Evolutionary conservation across 78 protist genomes (phyloP).

Genomic region (Dictyostelium firmibasis): DNA sequence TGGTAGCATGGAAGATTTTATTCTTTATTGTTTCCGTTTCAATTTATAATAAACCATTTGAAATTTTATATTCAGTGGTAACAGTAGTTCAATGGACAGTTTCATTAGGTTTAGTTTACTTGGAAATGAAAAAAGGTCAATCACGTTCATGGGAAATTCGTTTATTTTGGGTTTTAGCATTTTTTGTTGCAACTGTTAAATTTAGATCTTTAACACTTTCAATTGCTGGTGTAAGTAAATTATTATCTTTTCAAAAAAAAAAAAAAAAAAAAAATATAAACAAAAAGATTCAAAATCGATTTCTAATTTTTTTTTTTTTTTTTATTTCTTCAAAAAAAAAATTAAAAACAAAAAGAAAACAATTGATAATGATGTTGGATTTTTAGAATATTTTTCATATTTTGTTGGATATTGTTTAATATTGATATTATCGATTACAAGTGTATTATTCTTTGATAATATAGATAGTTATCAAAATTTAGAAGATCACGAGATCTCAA

Average conservation of each 20-base stretch:
- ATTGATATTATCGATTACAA: constrained; percentile 59
- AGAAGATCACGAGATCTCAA: neutral
- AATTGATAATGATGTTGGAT: neutral
- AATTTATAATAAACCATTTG: constrained; percentile 2
- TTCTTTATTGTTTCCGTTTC: constrained; percentile 7
- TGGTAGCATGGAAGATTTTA: constrained; percentile 58
- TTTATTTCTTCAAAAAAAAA: neutral
- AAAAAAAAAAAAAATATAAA: neutral
- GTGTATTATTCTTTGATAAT: constrained; percentile 65
- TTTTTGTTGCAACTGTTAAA: constrained; percentile 53
- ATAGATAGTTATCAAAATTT: neutral
- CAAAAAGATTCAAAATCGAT: too few relatives aligned
- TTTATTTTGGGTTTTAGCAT: constrained; percentile 53
- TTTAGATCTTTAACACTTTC: constrained; percentile 53
- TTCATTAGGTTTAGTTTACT: constrained; percentile 1
- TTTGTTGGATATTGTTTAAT: constrained; percentile 66
- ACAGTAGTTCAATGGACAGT: constrained; percentile 43
- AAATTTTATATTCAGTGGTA: neutral
- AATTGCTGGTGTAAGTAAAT: constrained; percentile 21
- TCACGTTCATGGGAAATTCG: constrained; percentile 59
- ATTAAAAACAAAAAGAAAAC: too few relatives aligned
- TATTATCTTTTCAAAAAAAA: neutral
- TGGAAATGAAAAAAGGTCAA: constrained; percentile 61
- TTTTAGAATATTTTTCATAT: constrained; percentile 60
- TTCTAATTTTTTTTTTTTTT: neutral